These are phyloP conservation scores for Boletellus ananiceps DNA, from an alignment of 768 basidiomycete species.

Conservation along the genomic window DNA sequence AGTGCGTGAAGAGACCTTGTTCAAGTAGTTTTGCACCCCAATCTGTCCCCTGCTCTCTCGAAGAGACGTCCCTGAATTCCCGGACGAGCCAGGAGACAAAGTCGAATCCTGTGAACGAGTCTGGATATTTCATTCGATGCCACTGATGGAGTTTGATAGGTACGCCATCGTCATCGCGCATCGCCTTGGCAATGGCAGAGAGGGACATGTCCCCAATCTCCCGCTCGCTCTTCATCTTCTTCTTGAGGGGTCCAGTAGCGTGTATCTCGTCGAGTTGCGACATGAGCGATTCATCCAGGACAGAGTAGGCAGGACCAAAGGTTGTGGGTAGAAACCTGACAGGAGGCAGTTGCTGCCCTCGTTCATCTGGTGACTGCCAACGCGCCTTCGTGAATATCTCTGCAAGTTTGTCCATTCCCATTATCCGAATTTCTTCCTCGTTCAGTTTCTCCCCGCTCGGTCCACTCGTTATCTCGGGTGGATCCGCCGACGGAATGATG, in stretches of 20 bases:
- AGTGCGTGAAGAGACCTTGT: constrained; percentile 84
- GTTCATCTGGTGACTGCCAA: constrained; percentile 56
- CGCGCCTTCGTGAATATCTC: constrained; percentile 83
- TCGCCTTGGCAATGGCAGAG: constrained; percentile 66
- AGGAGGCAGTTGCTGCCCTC: constrained; percentile 44
- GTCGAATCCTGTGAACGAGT: constrained; percentile 86
- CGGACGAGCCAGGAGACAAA: constrained; percentile 91
- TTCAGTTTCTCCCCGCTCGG: constrained; percentile 70
- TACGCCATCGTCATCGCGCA: constrained; percentile 82
- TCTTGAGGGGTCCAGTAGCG: constrained; percentile 64
- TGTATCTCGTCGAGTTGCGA: constrained; percentile 79
- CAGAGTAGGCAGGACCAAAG: constrained; percentile 72
- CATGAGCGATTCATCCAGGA: constrained; percentile 75
- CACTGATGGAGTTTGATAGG: constrained; percentile 82
- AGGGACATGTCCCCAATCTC: constrained; percentile 66
- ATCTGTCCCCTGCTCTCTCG: constrained; percentile 72
- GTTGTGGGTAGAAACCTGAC: constrained; percentile 83
- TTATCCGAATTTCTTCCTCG: constrained; percentile 81
- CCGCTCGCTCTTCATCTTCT: constrained; percentile 77
- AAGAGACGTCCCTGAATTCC: constrained; percentile 85
- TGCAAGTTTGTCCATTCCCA: constrained; percentile 89
- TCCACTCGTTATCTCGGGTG: constrained; percentile 51
- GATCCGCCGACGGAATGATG: constrained; percentile 80
- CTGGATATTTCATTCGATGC: constrained; percentile 68
- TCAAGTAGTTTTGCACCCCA: constrained; percentile 75